phyloP scores from a whole-genome alignment of 345 rosid genomes.

The Draba incana region DNA sequence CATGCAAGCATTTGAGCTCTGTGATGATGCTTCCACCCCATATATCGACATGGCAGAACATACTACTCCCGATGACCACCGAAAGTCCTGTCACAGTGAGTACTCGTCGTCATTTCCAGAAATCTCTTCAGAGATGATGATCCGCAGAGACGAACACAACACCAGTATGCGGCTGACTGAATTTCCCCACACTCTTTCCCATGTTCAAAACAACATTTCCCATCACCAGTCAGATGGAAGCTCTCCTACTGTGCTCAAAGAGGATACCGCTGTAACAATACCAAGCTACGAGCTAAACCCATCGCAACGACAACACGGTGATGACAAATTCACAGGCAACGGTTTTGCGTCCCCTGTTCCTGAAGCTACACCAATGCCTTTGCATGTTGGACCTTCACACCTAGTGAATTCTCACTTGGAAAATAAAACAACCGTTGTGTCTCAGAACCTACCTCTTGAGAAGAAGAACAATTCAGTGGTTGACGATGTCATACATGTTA shows the following conservation, averaged over 20 bases:
- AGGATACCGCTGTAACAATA: conserved; percentile 37
- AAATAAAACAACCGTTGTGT: conserved; percentile 42
- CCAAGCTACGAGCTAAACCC: conserved; percentile 42
- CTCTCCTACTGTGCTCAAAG: conserved; percentile 33
- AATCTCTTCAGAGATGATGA: conserved; percentile 46
- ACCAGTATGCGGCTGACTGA: conserved; percentile 44
- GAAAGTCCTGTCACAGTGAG: conserved; percentile 43
- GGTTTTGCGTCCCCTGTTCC: conserved; percentile 60
- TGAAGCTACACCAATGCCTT: conserved; percentile 17
- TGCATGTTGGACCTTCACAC: conserved; percentile 43
- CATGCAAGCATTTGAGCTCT: conserved; percentile 74
- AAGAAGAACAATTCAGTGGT: conserved; percentile 59
- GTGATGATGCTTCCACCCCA: conserved; percentile 79
- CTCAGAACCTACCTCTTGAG: conserved; percentile 49
- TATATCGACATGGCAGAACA: conserved; percentile 58
- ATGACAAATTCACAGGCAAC: conserved; percentile 73
- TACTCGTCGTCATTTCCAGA: conserved; percentile 44
- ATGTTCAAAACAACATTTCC: conserved; percentile 42
- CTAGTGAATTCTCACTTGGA: conserved; percentile 48
- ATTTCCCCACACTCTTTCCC: conserved; percentile 41
- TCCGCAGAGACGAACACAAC: conserved; percentile 37
- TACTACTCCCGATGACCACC: conserved; percentile 44
- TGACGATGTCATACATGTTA: conserved; percentile 87
- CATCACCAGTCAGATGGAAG: conserved; percentile 48
- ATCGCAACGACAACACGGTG: conserved; percentile 46